Evolutionary conservation across 352 stramenopile species (phyloP), one percentile per base, ranked within the genome.

Genomic region (Phytophthora rubi): DNA sequence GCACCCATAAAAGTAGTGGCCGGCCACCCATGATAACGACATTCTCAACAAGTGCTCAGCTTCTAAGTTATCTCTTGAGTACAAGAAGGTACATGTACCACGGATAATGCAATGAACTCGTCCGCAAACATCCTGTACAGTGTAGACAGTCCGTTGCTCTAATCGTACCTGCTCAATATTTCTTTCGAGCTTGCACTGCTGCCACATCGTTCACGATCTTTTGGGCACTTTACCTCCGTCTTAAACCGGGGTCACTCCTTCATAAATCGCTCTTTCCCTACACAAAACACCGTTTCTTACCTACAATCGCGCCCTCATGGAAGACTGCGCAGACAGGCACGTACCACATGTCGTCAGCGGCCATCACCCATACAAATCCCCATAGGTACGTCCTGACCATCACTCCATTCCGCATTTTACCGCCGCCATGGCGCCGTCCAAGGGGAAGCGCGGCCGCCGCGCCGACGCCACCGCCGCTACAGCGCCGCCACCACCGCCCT

Each of bases 401-500:
- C 56, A 53, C 39, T 26, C 56, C 45, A 59, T 57, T 73, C 60
- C 62, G 68, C 68, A 67, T 59, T 76, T 44, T 70, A 16, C 54
- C 48, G 48, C 37, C 26, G 13, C 35, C 18, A 76, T 76, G 69
- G 39, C 48, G 58, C 56, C 54, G 53, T 53, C 45, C 16, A 70
- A 67, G 62, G 70, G 64, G 33, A 77, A 71, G 59, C 70, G 69
- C 57, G 49, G 56, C 18, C 67, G 68, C 23, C 48, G 39, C 23
- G 52, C 60, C 37, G 54, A 42, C 39, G 44, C 59, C 35, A 28
- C 35, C 23, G 23, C 23, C 23, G 23, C 23, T 26, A 26, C 23
- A 26, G 23, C 23, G 23, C 23, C 23, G 2, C 23, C 23, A 26
- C 23, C 23, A 26, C 23, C 23, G n/a, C n/a, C n/a, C n/a, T n/a